Conservation (phyloP, 805 yeast genomes). For the Yarrowia bubula region DNA sequence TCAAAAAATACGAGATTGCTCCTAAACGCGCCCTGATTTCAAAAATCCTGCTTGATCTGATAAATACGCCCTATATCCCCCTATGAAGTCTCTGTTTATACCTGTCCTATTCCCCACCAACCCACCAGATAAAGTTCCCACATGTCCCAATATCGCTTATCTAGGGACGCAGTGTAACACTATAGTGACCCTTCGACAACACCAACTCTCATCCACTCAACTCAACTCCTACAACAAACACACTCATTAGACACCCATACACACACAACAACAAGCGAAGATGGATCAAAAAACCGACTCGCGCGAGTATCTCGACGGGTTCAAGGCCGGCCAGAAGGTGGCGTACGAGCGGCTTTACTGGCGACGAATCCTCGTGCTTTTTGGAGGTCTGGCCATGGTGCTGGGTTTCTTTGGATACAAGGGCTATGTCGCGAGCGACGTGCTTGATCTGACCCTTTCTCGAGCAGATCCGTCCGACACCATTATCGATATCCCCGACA, state of each 20-base stretch:
- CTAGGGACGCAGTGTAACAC: constrained; percentile 18
- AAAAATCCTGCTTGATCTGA: too few species aligned
- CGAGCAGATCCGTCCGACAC: background rate
- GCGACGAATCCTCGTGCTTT: constrained; percentile 22
- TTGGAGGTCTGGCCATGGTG: constrained; percentile 25
- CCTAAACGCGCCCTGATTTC: background rate
- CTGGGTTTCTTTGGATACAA: constrained; percentile 11
- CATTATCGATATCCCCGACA: background rate
- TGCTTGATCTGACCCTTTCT: background rate
- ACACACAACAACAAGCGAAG: background rate
- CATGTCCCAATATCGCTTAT: constrained; percentile 24
- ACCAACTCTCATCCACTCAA: background rate
- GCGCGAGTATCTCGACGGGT: constrained; percentile 23
- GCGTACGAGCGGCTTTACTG: constrained; percentile 26
- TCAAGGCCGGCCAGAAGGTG: constrained; percentile 25
- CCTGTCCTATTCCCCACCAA: background rate
- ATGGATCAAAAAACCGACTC: constrained; percentile 18
- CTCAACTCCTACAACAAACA: background rate
- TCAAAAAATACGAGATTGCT: background rate
- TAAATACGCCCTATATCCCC: too few species aligned
- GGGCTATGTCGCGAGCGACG: constrained; percentile 3
- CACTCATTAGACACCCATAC: background rate
- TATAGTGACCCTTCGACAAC: background rate
- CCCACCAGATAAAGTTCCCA: background rate
- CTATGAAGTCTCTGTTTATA: background rate